phyloP scores from a whole-genome alignment of 2,329 filamentous ascomycete genomes.

The Podosphaera leucotricha region DNA sequence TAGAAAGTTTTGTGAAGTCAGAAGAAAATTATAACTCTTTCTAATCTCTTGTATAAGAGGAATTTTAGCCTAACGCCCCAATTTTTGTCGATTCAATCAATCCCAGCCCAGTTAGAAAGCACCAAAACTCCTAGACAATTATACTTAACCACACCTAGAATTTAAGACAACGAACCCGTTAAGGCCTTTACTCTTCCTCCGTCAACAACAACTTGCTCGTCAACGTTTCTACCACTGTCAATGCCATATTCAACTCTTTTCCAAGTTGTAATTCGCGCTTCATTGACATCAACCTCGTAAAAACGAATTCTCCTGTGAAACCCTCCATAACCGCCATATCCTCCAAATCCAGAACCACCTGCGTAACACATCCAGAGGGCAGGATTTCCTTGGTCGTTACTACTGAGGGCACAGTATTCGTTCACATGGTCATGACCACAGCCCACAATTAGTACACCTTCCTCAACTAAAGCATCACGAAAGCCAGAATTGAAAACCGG shows the following conservation, averaged over 20 bases:
- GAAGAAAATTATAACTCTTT: no score
- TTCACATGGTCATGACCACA: slow-evolving; percentile 95
- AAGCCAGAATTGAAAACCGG: slow-evolving; percentile 84
- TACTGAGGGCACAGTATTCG: slow-evolving; percentile 66
- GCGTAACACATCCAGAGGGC: slow-evolving; percentile 97
- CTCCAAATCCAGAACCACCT: slow-evolving; percentile 76
- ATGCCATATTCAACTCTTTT: slow-evolving; percentile 56
- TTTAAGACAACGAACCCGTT: not conserved
- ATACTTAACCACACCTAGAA: not conserved
- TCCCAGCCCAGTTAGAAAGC: no score
- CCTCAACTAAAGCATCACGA: slow-evolving; percentile 64
- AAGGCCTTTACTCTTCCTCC: slow-evolving; percentile 21
- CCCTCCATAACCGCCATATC: slow-evolving; percentile 76
- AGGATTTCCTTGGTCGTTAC: slow-evolving; percentile 21
- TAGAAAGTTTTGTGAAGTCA: no score
- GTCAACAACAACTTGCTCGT: slow-evolving; percentile 44
- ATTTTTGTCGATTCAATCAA: not conserved
- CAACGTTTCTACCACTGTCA: slow-evolving; percentile 21
- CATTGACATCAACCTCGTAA: slow-evolving; percentile 84
- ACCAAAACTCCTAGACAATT: not conserved
- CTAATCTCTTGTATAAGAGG: not conserved
- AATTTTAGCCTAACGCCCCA: not conserved
- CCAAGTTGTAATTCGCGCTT: slow-evolving; percentile 72
- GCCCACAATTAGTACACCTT: slow-evolving; percentile 67
- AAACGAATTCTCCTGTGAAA: slow-evolving; percentile 67